Conservation (phyloP, 23 red algal species). For the Cyanidioschyzon merolae region DNA sequence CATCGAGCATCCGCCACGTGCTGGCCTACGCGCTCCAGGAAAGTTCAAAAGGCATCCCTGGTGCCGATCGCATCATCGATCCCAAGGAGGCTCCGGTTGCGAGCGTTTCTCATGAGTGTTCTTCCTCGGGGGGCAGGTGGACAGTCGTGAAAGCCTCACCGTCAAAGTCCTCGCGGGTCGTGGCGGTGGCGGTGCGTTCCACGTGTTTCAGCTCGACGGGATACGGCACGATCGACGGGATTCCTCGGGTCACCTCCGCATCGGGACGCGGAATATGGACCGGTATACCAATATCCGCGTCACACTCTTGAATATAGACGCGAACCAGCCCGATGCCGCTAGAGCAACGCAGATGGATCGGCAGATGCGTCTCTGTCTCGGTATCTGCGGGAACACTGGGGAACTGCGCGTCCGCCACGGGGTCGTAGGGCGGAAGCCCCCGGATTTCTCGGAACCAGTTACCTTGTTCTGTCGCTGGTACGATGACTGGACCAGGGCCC, state of each 20-base stretch:
- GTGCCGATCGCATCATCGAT: too few relatives aligned
- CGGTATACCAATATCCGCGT: background rate
- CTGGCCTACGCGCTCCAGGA: too few relatives aligned
- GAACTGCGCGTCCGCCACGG: background rate
- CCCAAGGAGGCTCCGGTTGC: too few relatives aligned
- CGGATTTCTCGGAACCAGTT: background rate
- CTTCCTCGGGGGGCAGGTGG: background rate
- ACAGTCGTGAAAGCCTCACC: background rate
- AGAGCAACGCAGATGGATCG: background rate
- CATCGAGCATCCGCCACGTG: too few relatives aligned
- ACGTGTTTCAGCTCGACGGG: background rate
- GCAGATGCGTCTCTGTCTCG: background rate
- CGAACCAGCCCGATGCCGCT: background rate
- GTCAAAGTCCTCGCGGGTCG: background rate
- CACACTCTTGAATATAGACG: background rate
- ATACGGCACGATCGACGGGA: background rate
- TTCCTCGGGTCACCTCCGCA: background rate
- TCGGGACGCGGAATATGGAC: background rate
- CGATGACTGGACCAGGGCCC: background rate
- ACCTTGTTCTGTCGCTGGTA: background rate
- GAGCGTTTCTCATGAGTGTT: too few relatives aligned
- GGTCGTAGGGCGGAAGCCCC: slow-evolving; percentile 7
- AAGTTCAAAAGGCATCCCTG: too few relatives aligned
- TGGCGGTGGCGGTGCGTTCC: background rate
- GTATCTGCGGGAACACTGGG: background rate